Evolutionary conservation across 768 basidiomycete genomes (phyloP).

Genomic region (Boletus sp.): DNA sequence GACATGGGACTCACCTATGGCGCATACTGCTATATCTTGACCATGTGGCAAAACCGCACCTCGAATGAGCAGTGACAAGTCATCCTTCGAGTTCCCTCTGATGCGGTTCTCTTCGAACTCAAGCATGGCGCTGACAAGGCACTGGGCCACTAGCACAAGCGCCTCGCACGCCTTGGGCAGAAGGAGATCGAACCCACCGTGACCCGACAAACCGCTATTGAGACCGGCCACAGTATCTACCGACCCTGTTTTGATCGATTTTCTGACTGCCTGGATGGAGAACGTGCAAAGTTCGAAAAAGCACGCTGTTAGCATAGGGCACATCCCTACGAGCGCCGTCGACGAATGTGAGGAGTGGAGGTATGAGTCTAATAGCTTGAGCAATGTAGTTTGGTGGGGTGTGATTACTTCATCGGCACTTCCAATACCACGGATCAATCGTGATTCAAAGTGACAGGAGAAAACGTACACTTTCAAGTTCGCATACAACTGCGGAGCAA

Average conservation of each 20-base stretch:
- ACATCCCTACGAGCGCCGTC: slow-evolving; percentile 40
- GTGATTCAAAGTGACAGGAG: background rate
- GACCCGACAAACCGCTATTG: slow-evolving; percentile 15
- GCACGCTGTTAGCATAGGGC: slow-evolving; percentile 55
- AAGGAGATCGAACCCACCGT: slow-evolving; percentile 57
- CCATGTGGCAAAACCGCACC: slow-evolving; percentile 38
- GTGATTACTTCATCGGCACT: slow-evolving; percentile 72
- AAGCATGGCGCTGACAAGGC: slow-evolving; percentile 62
- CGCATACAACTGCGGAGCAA: slow-evolving; percentile 57
- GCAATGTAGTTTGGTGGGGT: slow-evolving; percentile 81
- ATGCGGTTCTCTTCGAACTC: slow-evolving; percentile 34
- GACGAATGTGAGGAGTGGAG: slow-evolving; percentile 52
- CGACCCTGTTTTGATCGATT: slow-evolving; percentile 37
- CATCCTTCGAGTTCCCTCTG: slow-evolving; percentile 2
- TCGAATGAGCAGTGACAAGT: slow-evolving; percentile 42
- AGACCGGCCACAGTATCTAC: slow-evolving; percentile 7
- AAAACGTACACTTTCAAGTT: slow-evolving; percentile 56
- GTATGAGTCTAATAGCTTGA: slow-evolving; percentile 86
- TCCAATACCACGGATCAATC: slow-evolving; percentile 17
- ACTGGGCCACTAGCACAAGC: slow-evolving; percentile 73
- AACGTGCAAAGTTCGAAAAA: slow-evolving; percentile 64
- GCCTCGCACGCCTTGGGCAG: slow-evolving; percentile 80
- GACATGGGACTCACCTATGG: slow-evolving; percentile 49
- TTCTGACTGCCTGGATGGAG: slow-evolving; percentile 49
- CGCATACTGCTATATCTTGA: slow-evolving; percentile 48